Percentiles rank a stretch among this genome's conserved stretches.
phyloP scores from a whole-genome alignment of 331 rosid species.

The Rhamnella rubrinervis region DNA sequence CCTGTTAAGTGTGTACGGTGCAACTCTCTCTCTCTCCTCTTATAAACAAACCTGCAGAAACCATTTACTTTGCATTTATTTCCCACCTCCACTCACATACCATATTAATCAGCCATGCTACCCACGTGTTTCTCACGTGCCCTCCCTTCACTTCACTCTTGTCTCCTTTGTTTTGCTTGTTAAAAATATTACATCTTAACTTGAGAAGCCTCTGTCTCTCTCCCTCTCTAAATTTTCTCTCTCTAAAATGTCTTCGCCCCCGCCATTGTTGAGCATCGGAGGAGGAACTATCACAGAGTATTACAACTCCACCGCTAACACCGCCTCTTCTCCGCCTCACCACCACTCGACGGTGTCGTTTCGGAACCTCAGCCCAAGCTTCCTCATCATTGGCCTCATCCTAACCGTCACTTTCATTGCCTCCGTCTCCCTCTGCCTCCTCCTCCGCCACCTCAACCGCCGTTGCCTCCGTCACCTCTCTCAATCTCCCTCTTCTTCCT shows the following conservation, averaged over 20 bases:
- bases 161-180: too few species aligned
- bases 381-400: slow-evolving; percentile 52
- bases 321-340: slow-evolving; percentile 11
- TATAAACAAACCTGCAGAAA: too few species aligned
- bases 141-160: too few species aligned
- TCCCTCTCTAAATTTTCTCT: slow-evolving; percentile 8
- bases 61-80: too few species aligned
- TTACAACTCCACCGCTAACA: neutral
- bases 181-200: too few species aligned
- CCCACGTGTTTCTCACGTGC: too few species aligned
- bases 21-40: too few species aligned
- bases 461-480: slow-evolving; percentile 57
- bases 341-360: slow-evolving; percentile 36
- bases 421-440: slow-evolving; percentile 54
- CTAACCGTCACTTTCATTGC: slow-evolving; percentile 51
- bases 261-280: slow-evolving; percentile 36
- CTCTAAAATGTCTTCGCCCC: slow-evolving; percentile 24
- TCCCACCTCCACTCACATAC: too few species aligned
- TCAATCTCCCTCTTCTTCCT: slow-evolving; percentile 24
- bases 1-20: too few species aligned
- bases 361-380: slow-evolving; percentile 55
- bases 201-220: neutral
- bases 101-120: too few species aligned
- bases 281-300: slow-evolving; percentile 21
- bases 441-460: slow-evolving; percentile 69